These are phyloP conservation scores for Lactarius sp. DNA, from an alignment of 768 basidiomycete species.

Conservation along the genomic window DNA sequence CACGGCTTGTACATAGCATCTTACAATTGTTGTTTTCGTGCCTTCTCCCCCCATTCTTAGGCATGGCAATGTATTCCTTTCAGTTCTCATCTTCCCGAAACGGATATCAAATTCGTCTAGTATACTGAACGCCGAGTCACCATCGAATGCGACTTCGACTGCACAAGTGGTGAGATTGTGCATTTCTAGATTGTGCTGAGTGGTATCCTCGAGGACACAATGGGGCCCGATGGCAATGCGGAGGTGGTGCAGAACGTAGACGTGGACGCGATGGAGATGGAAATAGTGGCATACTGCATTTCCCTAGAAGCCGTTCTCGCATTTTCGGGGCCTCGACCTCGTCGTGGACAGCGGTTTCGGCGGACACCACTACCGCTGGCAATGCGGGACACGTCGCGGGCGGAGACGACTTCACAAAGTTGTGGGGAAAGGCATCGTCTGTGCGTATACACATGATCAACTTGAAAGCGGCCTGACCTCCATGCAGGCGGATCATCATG, in stretches of 20 bases:
- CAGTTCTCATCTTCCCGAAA: no score
- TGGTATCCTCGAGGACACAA: no score
- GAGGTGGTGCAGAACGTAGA: neutral
- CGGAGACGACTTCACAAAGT: neutral
- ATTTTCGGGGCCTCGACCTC: neutral
- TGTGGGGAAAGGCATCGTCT: constrained; percentile 6
- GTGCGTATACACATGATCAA: no score
- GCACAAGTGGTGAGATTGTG: no score
- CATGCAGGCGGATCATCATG: neutral
- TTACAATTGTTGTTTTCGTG: no score
- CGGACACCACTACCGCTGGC: neutral
- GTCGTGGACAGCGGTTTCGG: neutral
- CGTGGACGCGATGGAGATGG: constrained; percentile 10
- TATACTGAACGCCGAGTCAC: no score
- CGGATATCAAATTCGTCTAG: no score
- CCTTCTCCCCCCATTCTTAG: no score
- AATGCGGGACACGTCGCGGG: neutral
- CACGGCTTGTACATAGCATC: no score
- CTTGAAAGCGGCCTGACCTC: neutral
- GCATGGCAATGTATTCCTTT: no score
- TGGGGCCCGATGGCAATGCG: neutral
- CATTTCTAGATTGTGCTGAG: neutral
- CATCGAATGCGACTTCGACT: no score
- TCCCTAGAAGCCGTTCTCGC: constrained; percentile 18
- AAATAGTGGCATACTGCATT: constrained; percentile 5